phyloP scores from a whole-genome alignment of 2,329 filamentous ascomycete species.

The Monilinia aucupariae region DNA sequence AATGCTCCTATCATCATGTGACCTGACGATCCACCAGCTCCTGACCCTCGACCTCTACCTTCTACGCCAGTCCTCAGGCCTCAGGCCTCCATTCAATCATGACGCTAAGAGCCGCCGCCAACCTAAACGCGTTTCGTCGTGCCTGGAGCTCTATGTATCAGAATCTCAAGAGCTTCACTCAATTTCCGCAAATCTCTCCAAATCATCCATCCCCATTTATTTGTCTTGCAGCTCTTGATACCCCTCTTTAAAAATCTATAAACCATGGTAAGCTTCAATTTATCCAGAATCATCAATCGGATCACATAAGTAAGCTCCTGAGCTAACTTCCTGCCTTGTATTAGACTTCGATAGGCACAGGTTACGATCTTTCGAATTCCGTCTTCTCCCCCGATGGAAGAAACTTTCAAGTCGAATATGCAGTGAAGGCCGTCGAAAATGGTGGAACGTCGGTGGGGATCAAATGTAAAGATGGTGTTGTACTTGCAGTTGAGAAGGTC shows the following conservation, averaged over 20 bases:
- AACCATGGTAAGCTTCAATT: conserved; percentile 35
- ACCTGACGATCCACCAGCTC: neutral
- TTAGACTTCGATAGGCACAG: conserved; percentile 98
- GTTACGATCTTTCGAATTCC: conserved; percentile 98
- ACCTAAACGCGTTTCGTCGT: conserved; percentile 32
- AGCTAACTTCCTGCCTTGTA: conserved; percentile 24
- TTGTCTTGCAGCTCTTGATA: conserved; percentile 11
- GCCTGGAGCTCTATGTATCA: conserved; percentile 31
- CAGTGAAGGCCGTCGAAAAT: conserved; percentile 96
- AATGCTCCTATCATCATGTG: conserved; percentile 6
- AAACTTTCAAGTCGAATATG: conserved; percentile 99
- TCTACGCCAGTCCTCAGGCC: too few species aligned
- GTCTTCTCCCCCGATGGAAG: conserved; percentile 98
- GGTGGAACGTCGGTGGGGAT: conserved; percentile 95
- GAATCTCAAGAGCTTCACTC: conserved; percentile 26
- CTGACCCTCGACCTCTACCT: too few species aligned
- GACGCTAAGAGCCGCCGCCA: conserved; percentile 16
- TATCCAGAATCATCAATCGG: neutral
- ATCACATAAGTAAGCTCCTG: conserved; percentile 4
- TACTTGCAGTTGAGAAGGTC: conserved; percentile 95
- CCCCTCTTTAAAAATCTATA: conserved; percentile 12
- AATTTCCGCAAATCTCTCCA: conserved; percentile 19
- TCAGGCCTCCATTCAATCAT: conserved; percentile 1
- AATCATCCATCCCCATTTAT: conserved; percentile 19
- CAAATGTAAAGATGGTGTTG: conserved; percentile 92